These are phyloP conservation scores for Amphibolis antarctica DNA, from an alignment of 106 monocot genomes.

Conservation along the genomic window DNA sequence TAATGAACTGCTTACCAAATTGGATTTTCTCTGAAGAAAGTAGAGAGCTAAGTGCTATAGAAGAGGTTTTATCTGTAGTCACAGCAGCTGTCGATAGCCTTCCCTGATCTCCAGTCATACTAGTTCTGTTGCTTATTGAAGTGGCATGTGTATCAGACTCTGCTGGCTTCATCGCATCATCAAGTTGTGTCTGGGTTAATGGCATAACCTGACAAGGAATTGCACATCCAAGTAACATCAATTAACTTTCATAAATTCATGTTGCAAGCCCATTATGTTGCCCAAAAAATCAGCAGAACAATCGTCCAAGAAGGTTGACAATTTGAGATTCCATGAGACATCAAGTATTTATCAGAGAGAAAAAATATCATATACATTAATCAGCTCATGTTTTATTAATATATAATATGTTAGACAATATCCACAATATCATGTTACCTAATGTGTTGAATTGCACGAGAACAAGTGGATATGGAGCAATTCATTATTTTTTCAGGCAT, in stretches of 20 bases:
- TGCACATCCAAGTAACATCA: not conserved
- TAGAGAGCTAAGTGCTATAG: conserved; percentile 54
- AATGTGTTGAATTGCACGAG: too few relatives aligned
- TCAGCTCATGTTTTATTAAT: too few relatives aligned
- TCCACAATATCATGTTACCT: too few relatives aligned
- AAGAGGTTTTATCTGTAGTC: conserved; percentile 26
- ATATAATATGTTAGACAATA: too few relatives aligned
- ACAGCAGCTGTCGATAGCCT: conserved; percentile 22
- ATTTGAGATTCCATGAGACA: too few relatives aligned
- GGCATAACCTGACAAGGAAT: conserved; percentile 44
- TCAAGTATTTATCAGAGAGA: too few relatives aligned
- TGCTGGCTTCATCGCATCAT: conserved; percentile 61
- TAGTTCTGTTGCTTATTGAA: conserved; percentile 16
- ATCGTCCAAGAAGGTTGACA: too few relatives aligned
- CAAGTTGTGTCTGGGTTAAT: conserved; percentile 69
- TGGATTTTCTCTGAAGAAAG: conserved; percentile 85
- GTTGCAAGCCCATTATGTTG: too few relatives aligned
- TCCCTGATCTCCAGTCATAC: conserved; percentile 23
- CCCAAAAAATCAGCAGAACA: too few relatives aligned
- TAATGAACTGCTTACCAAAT: conserved; percentile 50
- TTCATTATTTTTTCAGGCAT: too few relatives aligned
- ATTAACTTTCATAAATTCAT: not conserved
- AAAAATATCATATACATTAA: too few relatives aligned
- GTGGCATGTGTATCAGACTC: conserved; percentile 28
- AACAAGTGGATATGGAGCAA: too few relatives aligned